phyloP scores from a whole-genome alignment of 208 protist genomes.

The Vickermania spadyakhi region DNA sequence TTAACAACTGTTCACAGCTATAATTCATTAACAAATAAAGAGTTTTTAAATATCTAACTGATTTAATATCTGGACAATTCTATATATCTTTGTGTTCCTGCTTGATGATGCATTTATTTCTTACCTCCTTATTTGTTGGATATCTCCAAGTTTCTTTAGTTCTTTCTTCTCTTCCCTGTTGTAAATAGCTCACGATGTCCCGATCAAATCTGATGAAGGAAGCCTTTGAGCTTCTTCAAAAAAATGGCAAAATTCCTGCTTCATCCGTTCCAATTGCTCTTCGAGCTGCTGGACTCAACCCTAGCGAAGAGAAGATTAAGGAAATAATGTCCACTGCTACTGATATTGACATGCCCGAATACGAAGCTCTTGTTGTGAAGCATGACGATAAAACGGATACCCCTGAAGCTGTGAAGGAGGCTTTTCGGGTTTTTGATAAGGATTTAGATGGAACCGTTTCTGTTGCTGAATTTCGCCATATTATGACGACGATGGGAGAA shows the following conservation, averaged over 20 bases:
- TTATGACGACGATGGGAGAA: constrained; percentile 96
- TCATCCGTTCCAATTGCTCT: constrained; percentile 79
- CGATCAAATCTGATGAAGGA: constrained; percentile 73
- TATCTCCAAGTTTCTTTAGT: too few species aligned
- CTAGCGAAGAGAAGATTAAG: constrained; percentile 88
- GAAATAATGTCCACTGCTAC: constrained; percentile 72
- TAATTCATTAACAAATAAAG: too few species aligned
- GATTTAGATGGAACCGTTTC: constrained; percentile 93
- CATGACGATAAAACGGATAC: constrained; percentile 88
- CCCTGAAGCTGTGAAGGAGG: constrained; percentile 92
- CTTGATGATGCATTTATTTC: too few species aligned
- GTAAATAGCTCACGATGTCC: constrained; percentile 36
- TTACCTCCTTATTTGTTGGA: too few species aligned
- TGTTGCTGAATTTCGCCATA: constrained; percentile 93
- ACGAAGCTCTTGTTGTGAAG: constrained; percentile 77
- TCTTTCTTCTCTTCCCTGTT: too few species aligned
- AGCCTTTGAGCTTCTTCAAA: constrained; percentile 85
- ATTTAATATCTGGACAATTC: too few species aligned
- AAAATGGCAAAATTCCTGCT: constrained; percentile 83
- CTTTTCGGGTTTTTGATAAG: constrained; percentile 96
- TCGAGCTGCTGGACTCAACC: constrained; percentile 81
- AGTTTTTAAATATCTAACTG: too few species aligned
- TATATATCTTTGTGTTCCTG: too few species aligned
- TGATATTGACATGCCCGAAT: constrained; percentile 76
- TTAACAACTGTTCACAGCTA: too few species aligned